Base-by-base conservation (phyloP, 2,329 filamentous ascomycete genomes). In the Corinectria fuckeliana region DNA sequence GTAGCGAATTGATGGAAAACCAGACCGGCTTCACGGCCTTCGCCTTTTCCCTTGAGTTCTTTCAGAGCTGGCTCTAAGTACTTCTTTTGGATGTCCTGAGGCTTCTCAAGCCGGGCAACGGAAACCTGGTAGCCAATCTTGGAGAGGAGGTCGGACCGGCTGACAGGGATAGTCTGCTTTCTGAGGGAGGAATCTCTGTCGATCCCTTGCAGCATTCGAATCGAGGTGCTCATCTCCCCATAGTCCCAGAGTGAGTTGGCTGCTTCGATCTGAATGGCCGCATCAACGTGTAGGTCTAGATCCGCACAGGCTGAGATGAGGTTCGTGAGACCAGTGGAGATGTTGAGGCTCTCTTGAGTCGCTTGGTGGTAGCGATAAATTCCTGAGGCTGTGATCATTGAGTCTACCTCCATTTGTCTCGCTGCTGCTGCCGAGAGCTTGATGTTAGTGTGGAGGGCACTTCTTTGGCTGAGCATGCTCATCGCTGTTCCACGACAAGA, bases 1-100 rank as follows among this genome's bases (percentile, higher is more conserved):
- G 88, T 85, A 23, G 96, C 95, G 74, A 98, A 98, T 69, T 96
- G 92, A 72, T 97, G 93, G 70, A 93, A 97, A 1, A 98, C 95
- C 65, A 92, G 85, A 1, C 93, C 93, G 2, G 93, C 91, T 60
- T 94, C 91, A 42, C 84, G 81, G 1, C 91, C 90, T 52, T 88
- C 83, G 5, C 78, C 83, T 44, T 85, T 84, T 2, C 88, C 88
- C 68, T 87, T 90, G 7, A 99, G 81, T 71, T 96, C 91, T 65
- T 88, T 88, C 25, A 98, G 87, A 0, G 95, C 93, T 20, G 92
- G 91, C 54, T 90, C 85, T 0, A 99, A 83, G 69, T 97, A 98
- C 32, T 90, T 88, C 66, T 90, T 88, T 66, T 97, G 92, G 60
- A 99, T 97, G 54, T 88, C 86, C 64, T 97, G 92, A 0, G 96